Conservation (phyloP, 352 stramenopile species). For the Pythium plurisporium region DNA sequence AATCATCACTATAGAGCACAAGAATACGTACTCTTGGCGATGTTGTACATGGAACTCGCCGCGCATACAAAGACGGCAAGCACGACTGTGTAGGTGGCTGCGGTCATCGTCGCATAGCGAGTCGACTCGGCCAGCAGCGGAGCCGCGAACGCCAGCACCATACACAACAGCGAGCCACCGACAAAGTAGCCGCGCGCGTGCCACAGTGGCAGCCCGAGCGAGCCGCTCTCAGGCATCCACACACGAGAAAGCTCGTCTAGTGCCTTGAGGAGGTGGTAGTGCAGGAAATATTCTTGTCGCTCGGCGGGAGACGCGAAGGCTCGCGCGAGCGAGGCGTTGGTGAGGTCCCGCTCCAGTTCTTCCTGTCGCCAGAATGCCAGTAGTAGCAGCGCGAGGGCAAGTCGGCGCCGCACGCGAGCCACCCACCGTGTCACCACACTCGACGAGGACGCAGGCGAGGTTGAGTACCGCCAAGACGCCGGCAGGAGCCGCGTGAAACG, state of each 20-base stretch:
- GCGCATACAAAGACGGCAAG: conserved; percentile 29
- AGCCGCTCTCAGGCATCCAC: conserved; percentile 62
- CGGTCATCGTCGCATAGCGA: conserved; percentile 35
- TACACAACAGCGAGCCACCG: conserved; percentile 22
- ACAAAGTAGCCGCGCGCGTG: conserved; percentile 38
- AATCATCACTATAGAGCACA: neutral
- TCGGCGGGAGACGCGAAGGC: conserved; percentile 26
- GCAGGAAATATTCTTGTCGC: conserved; percentile 38
- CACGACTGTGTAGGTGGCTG: conserved; percentile 36
- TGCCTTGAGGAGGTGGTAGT: conserved; percentile 38
- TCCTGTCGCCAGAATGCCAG: conserved; percentile 56
- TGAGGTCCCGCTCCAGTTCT: conserved; percentile 39
- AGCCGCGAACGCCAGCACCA: conserved; percentile 17
- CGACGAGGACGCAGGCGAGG: neutral
- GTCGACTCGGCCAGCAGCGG: conserved; percentile 1
- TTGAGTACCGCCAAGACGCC: neutral
- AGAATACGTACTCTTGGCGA: conserved; percentile 31
- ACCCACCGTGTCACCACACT: no score
- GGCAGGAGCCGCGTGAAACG: neutral
- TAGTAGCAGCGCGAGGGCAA: conserved; percentile 28
- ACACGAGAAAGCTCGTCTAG: conserved; percentile 40
- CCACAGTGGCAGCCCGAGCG: conserved; percentile 42
- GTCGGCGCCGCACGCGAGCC: neutral
- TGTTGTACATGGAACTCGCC: conserved; percentile 32
- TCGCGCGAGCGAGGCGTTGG: conserved; percentile 30